Evolutionary conservation across 2,329 filamentous ascomycete species (phyloP).

Genomic region (Fusarium cyanostomum): DNA sequence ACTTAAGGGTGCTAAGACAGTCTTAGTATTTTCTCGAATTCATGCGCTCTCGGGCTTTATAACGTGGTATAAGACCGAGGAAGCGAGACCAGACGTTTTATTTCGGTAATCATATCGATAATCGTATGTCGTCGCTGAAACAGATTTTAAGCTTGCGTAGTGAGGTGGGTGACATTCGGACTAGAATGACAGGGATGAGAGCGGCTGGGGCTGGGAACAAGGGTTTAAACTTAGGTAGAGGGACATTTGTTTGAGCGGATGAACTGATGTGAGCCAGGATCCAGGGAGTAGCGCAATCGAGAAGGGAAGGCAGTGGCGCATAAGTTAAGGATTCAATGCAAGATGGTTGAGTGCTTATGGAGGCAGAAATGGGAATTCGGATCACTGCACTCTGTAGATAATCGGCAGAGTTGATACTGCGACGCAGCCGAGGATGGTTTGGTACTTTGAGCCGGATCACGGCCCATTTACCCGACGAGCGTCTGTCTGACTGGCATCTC

Average conservation of each 20-base stretch:
- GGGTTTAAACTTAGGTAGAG: constrained; percentile 11
- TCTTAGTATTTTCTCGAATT: background rate
- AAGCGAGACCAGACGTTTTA: constrained; percentile 6
- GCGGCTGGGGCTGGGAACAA: constrained; percentile 17
- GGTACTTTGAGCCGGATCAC: background rate
- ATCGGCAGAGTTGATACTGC: background rate
- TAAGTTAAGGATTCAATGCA: constrained; percentile 22
- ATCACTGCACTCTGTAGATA: no score
- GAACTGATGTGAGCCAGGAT: constrained; percentile 35
- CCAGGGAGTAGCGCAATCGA: constrained; percentile 3
- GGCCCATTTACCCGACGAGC: background rate
- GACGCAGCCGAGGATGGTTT: background rate
- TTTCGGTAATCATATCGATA: constrained; percentile 27
- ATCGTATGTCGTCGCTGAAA: background rate
- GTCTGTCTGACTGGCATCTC: background rate
- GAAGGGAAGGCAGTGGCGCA: constrained; percentile 9
- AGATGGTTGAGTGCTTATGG: background rate
- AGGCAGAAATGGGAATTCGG: no score
- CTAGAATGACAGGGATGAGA: background rate
- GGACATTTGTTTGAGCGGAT: constrained; percentile 13
- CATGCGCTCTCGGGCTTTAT: background rate
- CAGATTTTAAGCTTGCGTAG: constrained; percentile 7
- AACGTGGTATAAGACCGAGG: background rate
- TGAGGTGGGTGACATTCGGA: constrained; percentile 16
- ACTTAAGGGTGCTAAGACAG: background rate